Base-by-base conservation (phyloP, 2,329 filamentous ascomycete genomes). In the Tolypocladium tundrense region DNA sequence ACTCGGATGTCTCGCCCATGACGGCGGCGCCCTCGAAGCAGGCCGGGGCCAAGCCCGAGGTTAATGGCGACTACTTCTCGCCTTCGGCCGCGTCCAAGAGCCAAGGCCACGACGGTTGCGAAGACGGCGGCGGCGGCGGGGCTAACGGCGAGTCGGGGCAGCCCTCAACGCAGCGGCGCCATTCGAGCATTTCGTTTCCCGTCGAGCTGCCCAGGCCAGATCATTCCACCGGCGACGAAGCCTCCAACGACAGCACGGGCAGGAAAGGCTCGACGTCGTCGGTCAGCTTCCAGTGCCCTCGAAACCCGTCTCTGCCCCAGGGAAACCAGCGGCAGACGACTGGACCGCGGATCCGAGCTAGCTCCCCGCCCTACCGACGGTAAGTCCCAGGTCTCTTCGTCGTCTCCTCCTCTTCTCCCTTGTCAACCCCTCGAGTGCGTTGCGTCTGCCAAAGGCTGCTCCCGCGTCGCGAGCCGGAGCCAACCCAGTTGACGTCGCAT, bases 351-450 rank as follows among this genome's bases (percentile, higher is more conserved):
- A 75, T 76, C 53, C 68, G 76, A 57, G 75, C 69, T 31, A 76
- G 73, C 42, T 82, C 80, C 33, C 80, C 80, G 31, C 73, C 76
- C 39, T 76, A 79, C 60, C 64, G 69, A 58, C 79, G 77, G 80
- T 83, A 72, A 63, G 70, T 53, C 4, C 4, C 27, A 19, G 27
- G 14, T 43, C 37, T 16, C 27, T 19, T 53, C 27, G 21, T 56
- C 40, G 45, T 35, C 58, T 4, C 58, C 42, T 50, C 39, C 41
- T 56, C 40, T 59, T 39, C 43, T 48, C 43, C 43, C 55, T 54
- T 53, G 42, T 58, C 37, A 39, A 41, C n/a, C 39, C 14, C 8
- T n/a, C 51, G 33, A 19, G 19, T 50, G n/a, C 21, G 5, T 7
- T 56, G 33, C 55, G 35, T 40, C 37, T 24, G 55, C 19, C 55